Evolutionary conservation across 225 moss, liverwort and hornwort species (phyloP).

Genomic region (Marchantia polymorpha): DNA sequence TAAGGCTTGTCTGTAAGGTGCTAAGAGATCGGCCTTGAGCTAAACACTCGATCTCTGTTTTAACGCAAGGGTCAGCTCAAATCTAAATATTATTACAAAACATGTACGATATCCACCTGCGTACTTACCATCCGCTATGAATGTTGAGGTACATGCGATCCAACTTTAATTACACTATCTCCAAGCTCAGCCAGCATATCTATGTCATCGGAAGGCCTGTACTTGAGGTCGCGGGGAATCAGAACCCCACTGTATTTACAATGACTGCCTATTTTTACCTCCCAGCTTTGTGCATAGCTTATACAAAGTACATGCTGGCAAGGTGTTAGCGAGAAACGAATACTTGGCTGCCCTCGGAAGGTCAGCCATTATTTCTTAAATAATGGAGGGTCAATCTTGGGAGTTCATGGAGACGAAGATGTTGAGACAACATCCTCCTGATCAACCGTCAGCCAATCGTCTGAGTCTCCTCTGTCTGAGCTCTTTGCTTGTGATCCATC

Average conservation of each 20-base stretch:
- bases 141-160: constrained; percentile 19
- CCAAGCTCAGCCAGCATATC: constrained; percentile 22
- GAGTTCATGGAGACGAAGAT: constrained; percentile 53
- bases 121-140: constrained; percentile 7
- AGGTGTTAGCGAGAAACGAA: constrained; percentile 5
- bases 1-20: constrained; percentile 1
- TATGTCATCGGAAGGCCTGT: constrained; percentile 15
- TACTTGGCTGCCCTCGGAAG: neutral
- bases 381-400: neutral
- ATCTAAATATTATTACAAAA: constrained; percentile 25
- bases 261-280: constrained; percentile 24
- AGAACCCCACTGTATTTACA: constrained; percentile 35
- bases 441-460: constrained; percentile 88
- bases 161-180: constrained; percentile 37
- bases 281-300: constrained; percentile 17
- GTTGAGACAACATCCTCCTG: constrained; percentile 78
- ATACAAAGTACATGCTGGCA: constrained; percentile 21
- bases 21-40: neutral
- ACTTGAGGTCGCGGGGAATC: constrained; percentile 24
- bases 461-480: constrained; percentile 57
- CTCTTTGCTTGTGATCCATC: constrained; percentile 47
- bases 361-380: constrained; percentile 17
- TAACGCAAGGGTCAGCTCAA: neutral
- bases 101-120: constrained; percentile 9
- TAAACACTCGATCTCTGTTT: constrained; percentile 1